Evolutionary conservation across 257 asterid species (phyloP), one percentile per base, ranked within the genome.

Genomic region (Gentiana straminea): DNA sequence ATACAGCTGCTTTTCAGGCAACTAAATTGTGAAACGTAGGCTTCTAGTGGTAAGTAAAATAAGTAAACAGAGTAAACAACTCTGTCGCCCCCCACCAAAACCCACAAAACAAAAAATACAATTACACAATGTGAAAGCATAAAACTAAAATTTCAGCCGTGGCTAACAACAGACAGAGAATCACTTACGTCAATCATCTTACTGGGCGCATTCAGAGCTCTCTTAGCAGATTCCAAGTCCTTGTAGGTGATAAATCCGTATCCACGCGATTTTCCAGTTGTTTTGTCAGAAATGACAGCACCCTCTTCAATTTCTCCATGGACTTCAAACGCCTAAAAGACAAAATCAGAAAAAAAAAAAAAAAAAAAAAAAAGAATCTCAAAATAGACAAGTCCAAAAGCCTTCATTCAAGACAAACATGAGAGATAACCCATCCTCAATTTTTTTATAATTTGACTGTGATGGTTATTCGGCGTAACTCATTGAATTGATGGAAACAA

Each of bases 271-370:
- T 73, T 79, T 75, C 93, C 94, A 5, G 96, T 77, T 45, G 50
- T 60, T 72, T 82, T 82, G 77, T 88, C 96, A 39, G 63, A 58
- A 55, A 88, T 84, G 33, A 84, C 94, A 51, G 93, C 90, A 66
- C 96, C 96, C 76, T 87, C 96, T 71, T 88, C 94, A 15, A 88
- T 82, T 68, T 79, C 90, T 38, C 94, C 96, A 46, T 88, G 94
- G 73, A 76, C 88, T 74, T 60, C 73, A 69, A 87, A 87, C 49
- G 96, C 94, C 94, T 82, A 75, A 73, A 32, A 64, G 12, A 44
- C 10, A 52, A 6, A 9, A 38, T 64, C 60, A 70, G 13, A 37
- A 11, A 13, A 8, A 51, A 41, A 5, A 5, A 5, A 5, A 41
- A 10, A 41, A 5, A 2, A 15, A 15, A 15, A 41, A 5, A 5